These are phyloP conservation scores for Astragalus membranaceus DNA, from an alignment of 306 rosid genomes.

Conservation along the genomic window DNA sequence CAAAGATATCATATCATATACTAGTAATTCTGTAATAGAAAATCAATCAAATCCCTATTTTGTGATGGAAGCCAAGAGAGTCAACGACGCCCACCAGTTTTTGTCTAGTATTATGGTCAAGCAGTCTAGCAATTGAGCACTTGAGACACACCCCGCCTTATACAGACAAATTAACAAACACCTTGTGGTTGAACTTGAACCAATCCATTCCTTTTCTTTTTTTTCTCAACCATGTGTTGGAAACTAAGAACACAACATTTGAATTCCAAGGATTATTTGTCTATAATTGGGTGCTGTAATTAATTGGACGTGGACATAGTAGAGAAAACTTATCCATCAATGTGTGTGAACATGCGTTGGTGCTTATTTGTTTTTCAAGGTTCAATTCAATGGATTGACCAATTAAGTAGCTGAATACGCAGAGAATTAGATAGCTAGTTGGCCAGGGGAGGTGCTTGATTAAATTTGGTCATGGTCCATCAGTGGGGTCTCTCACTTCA, in stretches of 20 bases:
- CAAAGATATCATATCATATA: too few species aligned
- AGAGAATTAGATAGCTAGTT: not conserved
- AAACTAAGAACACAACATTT: conserved; percentile 4
- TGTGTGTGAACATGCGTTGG: conserved; percentile 22
- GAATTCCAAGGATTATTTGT: conserved; percentile 20
- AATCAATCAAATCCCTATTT: too few species aligned
- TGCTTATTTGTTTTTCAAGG: not conserved
- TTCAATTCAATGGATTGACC: conserved; percentile 26
- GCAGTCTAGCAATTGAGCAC: conserved; percentile 1
- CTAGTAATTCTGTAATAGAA: too few species aligned
- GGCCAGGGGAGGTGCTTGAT: not conserved
- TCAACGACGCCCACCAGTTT: conserved; percentile 2
- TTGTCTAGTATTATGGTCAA: conserved; percentile 13
- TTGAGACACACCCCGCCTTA: not conserved
- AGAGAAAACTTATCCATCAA: not conserved
- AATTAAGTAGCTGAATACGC: not conserved
- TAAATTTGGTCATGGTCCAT: conserved; percentile 17
- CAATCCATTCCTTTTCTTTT: not conserved
- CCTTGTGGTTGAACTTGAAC: conserved; percentile 22
- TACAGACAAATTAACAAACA: not conserved
- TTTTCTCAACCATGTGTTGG: conserved; percentile 21
- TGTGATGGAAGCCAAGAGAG: not conserved
- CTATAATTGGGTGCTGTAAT: conserved; percentile 16
- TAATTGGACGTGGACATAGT: conserved; percentile 21
- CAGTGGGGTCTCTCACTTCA: not conserved